Evolutionary conservation across 1,139 yeast genomes (phyloP).

Genomic region (Yarrowia galli): DNA sequence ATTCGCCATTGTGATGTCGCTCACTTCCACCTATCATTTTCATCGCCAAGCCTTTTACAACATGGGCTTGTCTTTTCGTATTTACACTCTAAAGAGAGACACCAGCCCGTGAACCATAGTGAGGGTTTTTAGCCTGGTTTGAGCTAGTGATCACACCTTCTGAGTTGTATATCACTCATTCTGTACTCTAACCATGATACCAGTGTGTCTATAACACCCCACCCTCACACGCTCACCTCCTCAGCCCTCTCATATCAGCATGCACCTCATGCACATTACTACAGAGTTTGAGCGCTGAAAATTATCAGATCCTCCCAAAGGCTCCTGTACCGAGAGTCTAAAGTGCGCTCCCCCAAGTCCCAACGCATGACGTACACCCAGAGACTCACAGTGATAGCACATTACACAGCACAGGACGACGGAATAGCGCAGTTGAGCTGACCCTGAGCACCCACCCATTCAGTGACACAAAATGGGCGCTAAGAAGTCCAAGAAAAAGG

Average conservation of each 20-base stretch:
- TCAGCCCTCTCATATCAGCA: too few relatives aligned
- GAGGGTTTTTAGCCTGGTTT: too few relatives aligned
- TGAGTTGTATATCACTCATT: too few relatives aligned
- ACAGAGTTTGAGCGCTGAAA: neutral
- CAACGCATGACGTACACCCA: slow-evolving; percentile 30
- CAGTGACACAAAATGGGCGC: slow-evolving; percentile 19
- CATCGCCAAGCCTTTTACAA: slow-evolving; percentile 21
- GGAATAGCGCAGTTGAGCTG: neutral
- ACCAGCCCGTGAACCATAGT: neutral
- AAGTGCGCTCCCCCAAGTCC: neutral
- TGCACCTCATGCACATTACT: too few relatives aligned
- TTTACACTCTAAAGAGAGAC: neutral
- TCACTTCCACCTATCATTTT: slow-evolving; percentile 6
- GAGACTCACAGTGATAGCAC: neutral
- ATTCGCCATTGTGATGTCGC: too few relatives aligned
- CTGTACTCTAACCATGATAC: too few relatives aligned
- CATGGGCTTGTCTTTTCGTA: neutral
- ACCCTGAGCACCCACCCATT: too few relatives aligned
- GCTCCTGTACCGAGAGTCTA: slow-evolving; percentile 2
- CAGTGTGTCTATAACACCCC: too few relatives aligned
- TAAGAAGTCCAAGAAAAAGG: slow-evolving; percentile 32
- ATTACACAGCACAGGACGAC: neutral
- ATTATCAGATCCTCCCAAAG: slow-evolving; percentile 21
- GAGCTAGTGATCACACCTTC: too few relatives aligned
- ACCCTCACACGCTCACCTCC: too few relatives aligned